These are phyloP conservation scores for Termitomyces sp. DNA, from an alignment of 768 basidiomycete genomes.

Conservation along the genomic window DNA sequence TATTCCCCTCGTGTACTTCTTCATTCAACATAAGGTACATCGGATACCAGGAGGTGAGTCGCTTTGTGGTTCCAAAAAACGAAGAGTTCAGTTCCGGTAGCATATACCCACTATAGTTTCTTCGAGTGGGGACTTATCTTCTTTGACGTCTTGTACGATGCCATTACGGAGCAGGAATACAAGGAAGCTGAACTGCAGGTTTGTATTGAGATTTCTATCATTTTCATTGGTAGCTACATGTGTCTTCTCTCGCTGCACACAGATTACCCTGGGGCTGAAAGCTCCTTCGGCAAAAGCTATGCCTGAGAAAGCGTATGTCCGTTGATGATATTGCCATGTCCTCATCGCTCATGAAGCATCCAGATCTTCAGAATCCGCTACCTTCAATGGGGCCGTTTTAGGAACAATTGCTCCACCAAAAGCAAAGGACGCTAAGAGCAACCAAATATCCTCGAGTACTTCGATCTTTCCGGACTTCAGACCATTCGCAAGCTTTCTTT, in stretches of 20 bases:
- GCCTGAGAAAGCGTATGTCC: slow-evolving; percentile 1
- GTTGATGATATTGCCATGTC: neutral
- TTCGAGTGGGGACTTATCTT: slow-evolving; percentile 85
- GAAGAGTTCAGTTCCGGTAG: slow-evolving; percentile 27
- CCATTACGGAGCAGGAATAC: slow-evolving; percentile 59
- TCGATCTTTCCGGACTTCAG: slow-evolving; percentile 13
- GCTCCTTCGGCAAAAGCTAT: neutral
- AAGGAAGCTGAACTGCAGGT: slow-evolving; percentile 49
- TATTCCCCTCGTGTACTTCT: slow-evolving; percentile 76
- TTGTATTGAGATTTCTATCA: slow-evolving; percentile 9
- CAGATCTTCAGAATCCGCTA: neutral
- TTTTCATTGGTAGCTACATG: neutral
- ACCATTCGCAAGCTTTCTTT: slow-evolving; percentile 24
- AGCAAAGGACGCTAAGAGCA: neutral
- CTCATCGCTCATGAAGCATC: slow-evolving; percentile 10
- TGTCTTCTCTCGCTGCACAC: neutral
- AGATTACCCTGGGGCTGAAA: slow-evolving; percentile 23
- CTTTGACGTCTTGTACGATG: slow-evolving; percentile 69
- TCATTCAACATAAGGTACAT: slow-evolving; percentile 80
- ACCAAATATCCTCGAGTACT: neutral
- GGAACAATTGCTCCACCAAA: neutral
- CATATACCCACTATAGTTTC: slow-evolving; percentile 82
- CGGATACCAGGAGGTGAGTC: slow-evolving; percentile 68
- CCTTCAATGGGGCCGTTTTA: neutral
- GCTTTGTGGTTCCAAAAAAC: neutral